phyloP scores from a whole-genome alignment of 2,329 filamentous ascomycete species.

The Fusarium sterilihyphosum region DNA sequence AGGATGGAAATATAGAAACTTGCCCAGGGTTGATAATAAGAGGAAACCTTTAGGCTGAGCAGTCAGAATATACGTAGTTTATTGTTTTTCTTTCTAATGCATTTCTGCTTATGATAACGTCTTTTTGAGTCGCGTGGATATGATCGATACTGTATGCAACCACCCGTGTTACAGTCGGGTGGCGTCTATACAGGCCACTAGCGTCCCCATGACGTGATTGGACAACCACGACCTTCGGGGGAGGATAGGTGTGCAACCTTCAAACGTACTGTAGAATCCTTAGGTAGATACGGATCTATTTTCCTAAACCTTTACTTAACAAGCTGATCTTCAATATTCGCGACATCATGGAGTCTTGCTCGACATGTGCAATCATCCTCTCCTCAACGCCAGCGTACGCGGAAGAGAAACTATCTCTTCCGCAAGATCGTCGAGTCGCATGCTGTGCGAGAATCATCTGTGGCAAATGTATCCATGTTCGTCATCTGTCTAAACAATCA shows the following conservation, averaged over 20 bases:
- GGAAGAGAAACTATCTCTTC: slow-evolving; percentile 65
- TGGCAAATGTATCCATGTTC: slow-evolving; percentile 72
- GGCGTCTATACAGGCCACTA: slow-evolving; percentile 32
- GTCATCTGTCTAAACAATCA: slow-evolving; percentile 38
- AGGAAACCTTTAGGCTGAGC: no score
- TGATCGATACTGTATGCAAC: neutral
- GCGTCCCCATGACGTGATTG: slow-evolving; percentile 43
- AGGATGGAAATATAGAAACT: neutral
- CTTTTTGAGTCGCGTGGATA: neutral
- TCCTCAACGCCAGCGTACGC: slow-evolving; percentile 62
- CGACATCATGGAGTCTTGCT: slow-evolving; percentile 63
- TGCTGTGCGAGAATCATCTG: slow-evolving; percentile 80
- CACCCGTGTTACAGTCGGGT: slow-evolving; percentile 1
- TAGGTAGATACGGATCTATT: neutral
- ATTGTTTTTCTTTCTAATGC: neutral
- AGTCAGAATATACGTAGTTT: neutral
- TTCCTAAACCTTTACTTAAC: neutral
- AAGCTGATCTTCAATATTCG: neutral
- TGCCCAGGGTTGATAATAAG: neutral
- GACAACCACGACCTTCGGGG: slow-evolving; percentile 1
- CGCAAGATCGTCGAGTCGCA: slow-evolving; percentile 68
- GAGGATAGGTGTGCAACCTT: slow-evolving; percentile 9
- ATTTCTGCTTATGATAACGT: neutral
- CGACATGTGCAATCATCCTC: slow-evolving; percentile 74
- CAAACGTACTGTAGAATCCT: neutral